Evolutionary conservation across 148 eudicot species (phyloP).

Genomic region (Chenopodium album): DNA sequence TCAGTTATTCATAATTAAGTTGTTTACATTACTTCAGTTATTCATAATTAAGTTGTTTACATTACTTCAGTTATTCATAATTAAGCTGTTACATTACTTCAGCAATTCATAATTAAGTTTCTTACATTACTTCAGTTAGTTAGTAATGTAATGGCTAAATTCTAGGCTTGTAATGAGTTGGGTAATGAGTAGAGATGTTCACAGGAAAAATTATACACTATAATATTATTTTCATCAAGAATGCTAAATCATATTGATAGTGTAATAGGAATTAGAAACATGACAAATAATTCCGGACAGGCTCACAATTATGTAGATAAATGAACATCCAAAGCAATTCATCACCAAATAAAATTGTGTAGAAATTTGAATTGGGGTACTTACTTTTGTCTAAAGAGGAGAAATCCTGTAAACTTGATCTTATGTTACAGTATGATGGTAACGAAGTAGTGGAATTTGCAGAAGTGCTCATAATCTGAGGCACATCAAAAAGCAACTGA

Average conservation of each 20-base stretch:
- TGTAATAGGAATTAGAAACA: background rate
- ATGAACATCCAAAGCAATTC: background rate
- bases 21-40: no score
- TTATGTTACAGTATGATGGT: background rate
- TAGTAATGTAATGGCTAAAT: background rate
- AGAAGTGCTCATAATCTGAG: conserved; percentile 17
- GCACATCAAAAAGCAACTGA: conserved; percentile 1
- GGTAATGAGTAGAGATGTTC: background rate
- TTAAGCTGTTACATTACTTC: no score
- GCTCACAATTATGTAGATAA: background rate
- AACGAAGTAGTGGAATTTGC: conserved; percentile 5
- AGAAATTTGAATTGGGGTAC: background rate
- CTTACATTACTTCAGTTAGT: background rate
- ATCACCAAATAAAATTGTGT: no score
- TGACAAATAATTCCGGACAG: background rate
- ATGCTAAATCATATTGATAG: background rate
- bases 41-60: background rate
- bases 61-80: background rate
- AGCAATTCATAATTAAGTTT: background rate
- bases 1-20: no score
- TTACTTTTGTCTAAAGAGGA: conserved; percentile 23
- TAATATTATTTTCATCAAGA: background rate
- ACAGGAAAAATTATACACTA: background rate
- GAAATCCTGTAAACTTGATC: conserved; percentile 17
- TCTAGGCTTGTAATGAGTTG: background rate